Base-by-base conservation (phyloP, 148 eudicot genomes). In the Nepenthes gracilis region DNA sequence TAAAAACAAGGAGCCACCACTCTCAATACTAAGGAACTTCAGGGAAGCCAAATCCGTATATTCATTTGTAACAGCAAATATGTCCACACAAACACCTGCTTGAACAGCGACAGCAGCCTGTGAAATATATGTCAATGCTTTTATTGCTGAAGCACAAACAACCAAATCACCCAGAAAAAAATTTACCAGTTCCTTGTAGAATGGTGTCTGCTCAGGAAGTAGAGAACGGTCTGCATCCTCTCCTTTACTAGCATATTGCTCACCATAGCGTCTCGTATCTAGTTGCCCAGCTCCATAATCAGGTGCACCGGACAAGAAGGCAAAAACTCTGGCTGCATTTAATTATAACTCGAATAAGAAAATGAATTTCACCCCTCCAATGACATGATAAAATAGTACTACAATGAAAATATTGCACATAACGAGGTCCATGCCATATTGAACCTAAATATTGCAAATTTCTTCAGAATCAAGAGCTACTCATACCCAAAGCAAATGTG, bases 61-160 rank as follows among this genome's bases (percentile, higher is more conserved):
- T 78, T 92, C 98, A 76, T 92, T 86, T 66, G 98, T 92, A 54
- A 92, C 82, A 69, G 98, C 98, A 82, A 88, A 82, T 70, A 92
- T 72, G 83, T 92, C 98, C 61, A 92, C 90, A 73, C 98, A 92
- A 62, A 92, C 98, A 83, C 98, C 98, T 72, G 96, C 76, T 88
- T 92, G 98, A 78, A 84, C 98, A 75, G 98, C 98, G 57, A 84
- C 86, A 70, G 96, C 90, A 82, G 98, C 98, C 98, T 92, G 90
- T 67, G 72, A 74, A 81, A 84, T 57, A 70, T 58, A 76, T 65
- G 67, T 70, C 73, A 81, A 76, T 60, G 54, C 66, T 72, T 54
- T 59, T 14, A 40, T 58, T 65, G 62, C 38, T 49, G 58, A 62
- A 12, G 60, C n/a, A 9, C 6, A 40, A 11, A 51, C 55, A 45